A percentile compares a stretch with the other conserved stretches of the same genome.
Conservation (phyloP, 2,329 filamentous ascomycete genomes). For the Fusarium verticillioides region DNA sequence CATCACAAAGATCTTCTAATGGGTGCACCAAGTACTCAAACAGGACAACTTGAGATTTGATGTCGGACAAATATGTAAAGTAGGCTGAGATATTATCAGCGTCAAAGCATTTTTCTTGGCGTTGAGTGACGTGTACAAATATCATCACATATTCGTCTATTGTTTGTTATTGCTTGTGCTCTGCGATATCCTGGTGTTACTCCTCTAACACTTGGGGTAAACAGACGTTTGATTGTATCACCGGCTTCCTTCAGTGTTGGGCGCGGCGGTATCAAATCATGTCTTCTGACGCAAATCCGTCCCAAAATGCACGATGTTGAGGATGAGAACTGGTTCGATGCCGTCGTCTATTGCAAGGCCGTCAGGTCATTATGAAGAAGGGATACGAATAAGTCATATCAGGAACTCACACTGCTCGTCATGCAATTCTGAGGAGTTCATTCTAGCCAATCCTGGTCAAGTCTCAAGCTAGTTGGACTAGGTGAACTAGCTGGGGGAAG, state of each 20-base stretch:
- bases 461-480: background rate
- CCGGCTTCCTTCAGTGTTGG: background rate
- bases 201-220: background rate
- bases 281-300: background rate
- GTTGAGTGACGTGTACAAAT: constrained; percentile 15
- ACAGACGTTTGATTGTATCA: background rate
- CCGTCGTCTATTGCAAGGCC: background rate
- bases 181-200: background rate
- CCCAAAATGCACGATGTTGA: background rate
- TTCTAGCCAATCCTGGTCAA: background rate
- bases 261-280: background rate
- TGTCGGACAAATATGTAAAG: constrained; percentile 2
- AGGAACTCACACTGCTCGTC: background rate
- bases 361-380: background rate
- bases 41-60: background rate
- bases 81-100: background rate
- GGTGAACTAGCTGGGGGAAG: background rate
- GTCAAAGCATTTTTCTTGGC: background rate
- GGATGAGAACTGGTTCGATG: background rate
- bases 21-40: background rate
- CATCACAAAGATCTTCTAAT: constrained; percentile 61
- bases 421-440: background rate
- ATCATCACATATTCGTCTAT: background rate
- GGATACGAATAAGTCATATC: background rate
- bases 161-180: too few species aligned